phyloP scores from a whole-genome alignment of 2,329 filamentous ascomycete genomes.

The Monilinia laxa region DNA sequence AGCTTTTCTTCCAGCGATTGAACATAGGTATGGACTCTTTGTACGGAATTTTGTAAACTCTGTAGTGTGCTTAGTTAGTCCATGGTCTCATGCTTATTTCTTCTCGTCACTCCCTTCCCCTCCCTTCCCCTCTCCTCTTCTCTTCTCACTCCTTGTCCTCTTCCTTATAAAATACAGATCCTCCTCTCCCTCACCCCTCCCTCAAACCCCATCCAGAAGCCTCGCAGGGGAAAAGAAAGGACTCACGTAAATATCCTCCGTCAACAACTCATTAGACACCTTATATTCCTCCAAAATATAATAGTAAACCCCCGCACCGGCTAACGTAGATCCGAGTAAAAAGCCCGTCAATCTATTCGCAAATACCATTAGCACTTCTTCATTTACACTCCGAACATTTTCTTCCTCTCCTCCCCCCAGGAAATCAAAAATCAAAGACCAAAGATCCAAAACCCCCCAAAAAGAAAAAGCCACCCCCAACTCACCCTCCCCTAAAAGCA shows the following conservation, averaged over 20 bases:
- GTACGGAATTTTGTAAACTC: conserved; percentile 85
- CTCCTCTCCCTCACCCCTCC: not conserved
- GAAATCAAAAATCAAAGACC: not conserved
- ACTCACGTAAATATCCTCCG: conserved; percentile 94
- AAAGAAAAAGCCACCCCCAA: conserved; percentile 27
- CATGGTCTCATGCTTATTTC: not conserved
- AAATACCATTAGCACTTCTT: not conserved
- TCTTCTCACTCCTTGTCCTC: too few species aligned
- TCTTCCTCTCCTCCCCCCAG: not conserved
- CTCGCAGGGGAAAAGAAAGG: conserved; percentile 25
- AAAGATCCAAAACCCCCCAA: too few species aligned
- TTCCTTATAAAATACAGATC: too few species aligned
- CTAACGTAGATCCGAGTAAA: conserved; percentile 76
- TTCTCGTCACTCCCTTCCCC: too few species aligned
- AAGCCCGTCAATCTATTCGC: conserved; percentile 78
- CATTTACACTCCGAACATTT: not conserved
- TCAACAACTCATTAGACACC: conserved; percentile 87
- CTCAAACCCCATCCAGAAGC: not conserved
- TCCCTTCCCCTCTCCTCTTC: too few species aligned
- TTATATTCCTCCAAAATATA: conserved; percentile 94
- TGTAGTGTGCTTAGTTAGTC: conserved; percentile 41
- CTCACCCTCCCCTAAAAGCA: conserved; percentile 71
- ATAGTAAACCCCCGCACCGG: conserved; percentile 82
- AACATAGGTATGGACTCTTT: conserved; percentile 82
- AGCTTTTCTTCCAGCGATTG: conserved; percentile 79